A percentile compares a stretch with the other conserved stretches of the same genome.
phyloP scores from a whole-genome alignment of 805 yeast species.

The Myxozyma geophila region DNA sequence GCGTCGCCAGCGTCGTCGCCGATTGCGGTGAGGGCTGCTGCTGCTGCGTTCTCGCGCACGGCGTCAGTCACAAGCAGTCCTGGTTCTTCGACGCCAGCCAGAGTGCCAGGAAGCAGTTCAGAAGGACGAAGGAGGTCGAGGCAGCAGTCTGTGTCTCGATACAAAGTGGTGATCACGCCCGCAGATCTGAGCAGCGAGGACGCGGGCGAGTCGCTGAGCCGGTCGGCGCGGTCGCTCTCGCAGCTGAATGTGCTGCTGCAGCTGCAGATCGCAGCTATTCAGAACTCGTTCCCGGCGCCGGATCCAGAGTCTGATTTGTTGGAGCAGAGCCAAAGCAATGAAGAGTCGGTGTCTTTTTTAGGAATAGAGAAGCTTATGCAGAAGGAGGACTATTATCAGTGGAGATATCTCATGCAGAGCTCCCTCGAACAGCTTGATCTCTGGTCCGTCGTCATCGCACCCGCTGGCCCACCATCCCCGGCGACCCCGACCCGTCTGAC shows the following conservation, averaged over 20 bases:
- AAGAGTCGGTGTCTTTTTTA: slow-evolving; percentile 13
- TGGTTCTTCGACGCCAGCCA: no score
- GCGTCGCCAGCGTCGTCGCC: neutral
- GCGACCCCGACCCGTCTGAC: neutral
- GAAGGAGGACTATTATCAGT: slow-evolving; percentile 14
- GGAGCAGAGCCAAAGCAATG: neutral
- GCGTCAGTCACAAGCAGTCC: no score
- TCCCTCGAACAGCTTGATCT: slow-evolving; percentile 14
- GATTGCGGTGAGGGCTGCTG: neutral
- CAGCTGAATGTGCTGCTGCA: slow-evolving; percentile 21
- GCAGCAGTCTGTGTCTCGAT: no score
- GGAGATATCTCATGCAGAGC: slow-evolving; percentile 20
- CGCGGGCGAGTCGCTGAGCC: neutral
- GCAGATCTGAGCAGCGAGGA: neutral
- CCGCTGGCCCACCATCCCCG: neutral
- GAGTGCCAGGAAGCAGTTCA: no score
- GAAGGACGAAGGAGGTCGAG: no score
- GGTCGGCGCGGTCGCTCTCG: slow-evolving; percentile 7
- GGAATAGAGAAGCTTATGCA: slow-evolving; percentile 25
- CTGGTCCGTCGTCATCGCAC: slow-evolving; percentile 13
- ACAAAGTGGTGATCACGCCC: no score
- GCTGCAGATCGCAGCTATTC: slow-evolving; percentile 20
- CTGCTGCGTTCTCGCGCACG: no score
- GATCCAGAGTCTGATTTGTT: neutral
- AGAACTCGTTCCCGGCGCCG: neutral